These are phyloP conservation scores for Phytophthora sansomeana DNA, from an alignment of 352 stramenopile species.

Conservation along the genomic window DNA sequence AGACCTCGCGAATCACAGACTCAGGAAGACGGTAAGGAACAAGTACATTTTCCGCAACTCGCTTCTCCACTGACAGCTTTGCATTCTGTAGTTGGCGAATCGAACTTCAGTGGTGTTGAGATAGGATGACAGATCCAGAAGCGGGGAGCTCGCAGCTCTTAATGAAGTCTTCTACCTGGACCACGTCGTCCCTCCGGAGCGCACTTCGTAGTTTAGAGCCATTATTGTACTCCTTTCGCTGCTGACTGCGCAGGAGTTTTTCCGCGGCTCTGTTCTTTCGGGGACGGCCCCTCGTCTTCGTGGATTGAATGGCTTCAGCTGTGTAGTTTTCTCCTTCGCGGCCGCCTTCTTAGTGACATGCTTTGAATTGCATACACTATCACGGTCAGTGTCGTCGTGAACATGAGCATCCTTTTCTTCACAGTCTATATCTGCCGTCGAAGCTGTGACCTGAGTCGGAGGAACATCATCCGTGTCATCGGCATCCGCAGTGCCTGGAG, in stretches of 20 bases:
- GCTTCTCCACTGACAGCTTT: constrained; percentile 4
- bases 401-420: no score
- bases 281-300: no score
- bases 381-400: no score
- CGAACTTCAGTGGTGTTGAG: constrained; percentile 2
- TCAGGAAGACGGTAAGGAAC: background rate
- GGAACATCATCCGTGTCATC: no score
- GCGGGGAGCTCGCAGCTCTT: constrained; percentile 1
- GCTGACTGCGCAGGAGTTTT: background rate
- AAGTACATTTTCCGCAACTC: background rate
- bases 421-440: no score
- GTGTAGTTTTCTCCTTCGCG: no score
- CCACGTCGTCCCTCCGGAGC: background rate
- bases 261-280: background rate
- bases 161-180: constrained; percentile 2
- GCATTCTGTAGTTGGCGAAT: background rate
- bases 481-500: no score
- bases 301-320: no score
- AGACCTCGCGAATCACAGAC: background rate
- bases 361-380: no score
- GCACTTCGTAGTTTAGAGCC: constrained; percentile 2
- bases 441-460: no score
- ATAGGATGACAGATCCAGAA: background rate
- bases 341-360: no score
- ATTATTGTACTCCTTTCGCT: constrained; percentile 8